These are phyloP conservation scores for Chaetothyriales sp. DNA, from an alignment of 2,329 filamentous ascomycete genomes.

Conservation along the genomic window DNA sequence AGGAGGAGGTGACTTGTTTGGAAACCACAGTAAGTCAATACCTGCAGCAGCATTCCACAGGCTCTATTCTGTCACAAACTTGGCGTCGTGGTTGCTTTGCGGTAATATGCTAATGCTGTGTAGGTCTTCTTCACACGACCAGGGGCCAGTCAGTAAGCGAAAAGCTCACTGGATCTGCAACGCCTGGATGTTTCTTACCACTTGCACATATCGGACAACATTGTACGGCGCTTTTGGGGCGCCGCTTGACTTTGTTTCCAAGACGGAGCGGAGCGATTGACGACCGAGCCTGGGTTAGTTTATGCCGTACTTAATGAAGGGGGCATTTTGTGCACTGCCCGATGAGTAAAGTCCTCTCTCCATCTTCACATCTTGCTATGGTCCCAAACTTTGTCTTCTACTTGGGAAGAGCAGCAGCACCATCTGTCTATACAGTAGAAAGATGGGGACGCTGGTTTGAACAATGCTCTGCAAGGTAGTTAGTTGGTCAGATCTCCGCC, in stretches of 20 bases:
- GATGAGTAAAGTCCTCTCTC: neutral
- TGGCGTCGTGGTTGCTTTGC: neutral
- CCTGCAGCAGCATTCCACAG: neutral
- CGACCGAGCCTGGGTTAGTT: neutral
- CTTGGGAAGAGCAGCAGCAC: no score
- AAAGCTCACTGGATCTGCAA: neutral
- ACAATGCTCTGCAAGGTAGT: neutral
- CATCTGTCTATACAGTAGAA: neutral
- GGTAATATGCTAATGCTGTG: neutral
- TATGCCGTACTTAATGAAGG: no score
- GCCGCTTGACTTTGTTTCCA: neutral
- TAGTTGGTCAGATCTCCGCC: no score
- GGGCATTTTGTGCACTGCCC: no score
- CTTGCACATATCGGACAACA: neutral
- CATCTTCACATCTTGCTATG: neutral
- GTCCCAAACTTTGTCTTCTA: no score
- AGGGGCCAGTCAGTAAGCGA: neutral
- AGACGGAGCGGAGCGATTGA: neutral
- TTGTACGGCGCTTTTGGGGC: neutral
- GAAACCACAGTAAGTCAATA: constrained; percentile 38
- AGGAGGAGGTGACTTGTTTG: constrained; percentile 71
- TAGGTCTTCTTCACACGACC: neutral
- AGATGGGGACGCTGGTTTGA: neutral
- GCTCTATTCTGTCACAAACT: neutral
- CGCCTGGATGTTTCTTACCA: neutral